These are phyloP conservation scores for Cytospora piceae DNA, from an alignment of 2,329 filamentous ascomycete genomes.

Conservation along the genomic window DNA sequence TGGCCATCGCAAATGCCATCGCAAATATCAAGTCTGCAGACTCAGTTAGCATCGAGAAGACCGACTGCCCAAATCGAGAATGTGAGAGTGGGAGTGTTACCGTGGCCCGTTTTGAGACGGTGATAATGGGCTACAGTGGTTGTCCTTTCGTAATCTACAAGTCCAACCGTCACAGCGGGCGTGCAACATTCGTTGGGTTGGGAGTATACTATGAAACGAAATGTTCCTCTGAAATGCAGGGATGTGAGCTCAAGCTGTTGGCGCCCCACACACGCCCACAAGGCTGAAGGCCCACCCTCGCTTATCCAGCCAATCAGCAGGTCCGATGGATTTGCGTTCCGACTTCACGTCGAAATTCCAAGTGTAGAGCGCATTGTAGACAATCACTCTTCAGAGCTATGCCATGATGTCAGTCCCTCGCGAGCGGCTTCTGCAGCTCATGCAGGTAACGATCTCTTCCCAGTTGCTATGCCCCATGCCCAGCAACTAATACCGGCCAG, in stretches of 20 bases:
- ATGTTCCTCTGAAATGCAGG: not conserved
- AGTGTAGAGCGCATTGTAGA: conserved; percentile 7
- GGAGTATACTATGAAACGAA: not conserved
- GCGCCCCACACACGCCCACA: not conserved
- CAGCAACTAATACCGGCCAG: conserved; percentile 48
- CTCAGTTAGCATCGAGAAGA: not conserved
- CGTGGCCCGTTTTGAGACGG: not conserved
- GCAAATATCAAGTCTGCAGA: not conserved
- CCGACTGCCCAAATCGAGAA: no score
- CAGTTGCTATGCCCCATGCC: conserved; percentile 6
- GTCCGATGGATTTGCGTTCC: conserved; percentile 14
- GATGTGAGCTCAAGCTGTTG: not conserved
- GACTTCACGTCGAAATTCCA: conserved; percentile 24
- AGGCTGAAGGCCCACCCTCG: conserved; percentile 28
- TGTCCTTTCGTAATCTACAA: not conserved
- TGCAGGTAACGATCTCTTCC: conserved; percentile 64
- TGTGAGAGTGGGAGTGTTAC: not conserved
- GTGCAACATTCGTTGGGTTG: not conserved
- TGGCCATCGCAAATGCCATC: conserved; percentile 48
- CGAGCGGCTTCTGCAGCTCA: conserved; percentile 68
- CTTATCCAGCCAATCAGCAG: conserved; percentile 33
- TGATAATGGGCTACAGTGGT: not conserved
- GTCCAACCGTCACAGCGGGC: not conserved
- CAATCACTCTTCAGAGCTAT: conserved; percentile 32
- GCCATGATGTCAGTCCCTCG: conserved; percentile 65